Evolutionary conservation across 2,329 filamentous ascomycete species (phyloP), one percentile per base, ranked within the genome.

Genomic region (Hypoxylon sp.): DNA sequence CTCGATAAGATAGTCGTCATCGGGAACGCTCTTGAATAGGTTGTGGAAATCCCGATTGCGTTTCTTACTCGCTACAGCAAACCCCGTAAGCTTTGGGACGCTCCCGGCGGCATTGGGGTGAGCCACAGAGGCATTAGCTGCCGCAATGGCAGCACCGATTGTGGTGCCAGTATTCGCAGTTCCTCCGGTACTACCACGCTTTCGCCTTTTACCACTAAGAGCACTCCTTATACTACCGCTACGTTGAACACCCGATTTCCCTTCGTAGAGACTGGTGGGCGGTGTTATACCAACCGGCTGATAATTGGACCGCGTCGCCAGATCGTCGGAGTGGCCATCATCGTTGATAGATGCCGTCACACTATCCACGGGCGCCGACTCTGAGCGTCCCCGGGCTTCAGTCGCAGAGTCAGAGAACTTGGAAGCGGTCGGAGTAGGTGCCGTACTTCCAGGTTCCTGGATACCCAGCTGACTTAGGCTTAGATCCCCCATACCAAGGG

Each of bases 1-100:
- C 76, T 99, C 96, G 70, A 99, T 98, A 24, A 99, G 85, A 75
- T 97, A 97, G 78, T 99, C 96, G 74, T 99, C 96, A 70, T 98
- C 95, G 0, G 96, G 96, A 0, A 99, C 96, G 76, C 94, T 98
- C 79, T 96, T 92, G 83, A 99, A 99, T 2, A 97, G 81, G 63
- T 87, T 87, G 78, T 99, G 96, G 73, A 98, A 99, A 75, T 98
- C 96, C 50, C 93, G 89, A 79, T 99, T 99, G 60, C 96, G 89
- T 81, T 96, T 97, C 78, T 96, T 97, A 77, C 92, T 96, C 50
- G 96, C 96, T 69, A 98, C 93, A 51, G 96, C 95, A 77, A 99
- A 99, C 0, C 96, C 96, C 3, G 95, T 97, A 68, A 97, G 84
- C 68, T 94, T 93, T 45, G 92, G 91, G 4, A 87, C 85, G 70